Base-by-base conservation (phyloP, 106 monocot genomes). In the Phalaenopsis equestris region DNA sequence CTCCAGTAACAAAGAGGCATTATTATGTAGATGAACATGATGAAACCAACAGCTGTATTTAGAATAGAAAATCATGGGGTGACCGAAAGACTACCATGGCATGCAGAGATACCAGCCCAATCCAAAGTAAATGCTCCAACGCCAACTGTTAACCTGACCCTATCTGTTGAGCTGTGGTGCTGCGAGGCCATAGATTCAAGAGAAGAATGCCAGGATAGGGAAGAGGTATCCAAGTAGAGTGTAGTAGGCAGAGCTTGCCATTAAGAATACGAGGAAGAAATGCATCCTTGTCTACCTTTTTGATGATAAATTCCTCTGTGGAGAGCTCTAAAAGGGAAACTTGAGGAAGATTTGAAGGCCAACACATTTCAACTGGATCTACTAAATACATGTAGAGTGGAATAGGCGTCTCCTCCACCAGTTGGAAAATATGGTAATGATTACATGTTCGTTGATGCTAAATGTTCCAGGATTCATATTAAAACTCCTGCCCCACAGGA, bases 311-410 rank as follows among this genome's bases (percentile, higher is more conserved):
- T 93, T 90, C 82, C 84, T 87, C 82, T 91, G 75, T 96, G 95
- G 1, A 96, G 86, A 68, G 93, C 93, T 61, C 93, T 94, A 96
- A 96, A 79, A 96, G 95, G 42, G 95, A 96, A 85, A 96, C 95
- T 79, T 96, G 95, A 55, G 90, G 93, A 77, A 96, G 93, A 67
- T 93, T 96, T 49, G 93, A 86, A 85, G 95, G 95, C 93, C 95
- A 96, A 93, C 95, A 96, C 95, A 96, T 96, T 55, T 90, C 93
- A 18, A 83, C 91, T 16, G 95, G 95, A 15, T 91, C 87, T 1
- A 96, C 95, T 58, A 96, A 72, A 67, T 89, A 96, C 76, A n/a
- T n/a, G n/a, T n/a, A n/a, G n/a, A 56, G 93, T 96, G 75, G 95
- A 93, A 81, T 96, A 96, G 46, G 92, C 91, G 56, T 92, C 92